phyloP scores from a whole-genome alignment of 73 alveolate species.

The Paramecium pentaurelia region DNA sequence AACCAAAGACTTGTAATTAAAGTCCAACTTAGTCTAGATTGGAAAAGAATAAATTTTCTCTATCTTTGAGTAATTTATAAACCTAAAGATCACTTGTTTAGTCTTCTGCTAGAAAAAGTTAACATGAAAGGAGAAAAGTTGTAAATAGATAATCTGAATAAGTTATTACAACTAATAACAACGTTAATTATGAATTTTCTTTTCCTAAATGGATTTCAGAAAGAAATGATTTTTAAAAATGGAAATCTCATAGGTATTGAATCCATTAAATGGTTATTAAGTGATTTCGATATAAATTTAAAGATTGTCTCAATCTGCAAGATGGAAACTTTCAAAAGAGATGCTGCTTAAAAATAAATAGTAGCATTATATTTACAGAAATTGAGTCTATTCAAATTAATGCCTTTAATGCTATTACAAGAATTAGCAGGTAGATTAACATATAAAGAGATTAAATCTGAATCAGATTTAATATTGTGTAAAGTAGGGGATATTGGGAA shows the following conservation, averaged over 20 bases:
- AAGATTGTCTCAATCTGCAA: constrained; percentile 54
- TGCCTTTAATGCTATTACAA: not conserved
- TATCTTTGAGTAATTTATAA: not conserved
- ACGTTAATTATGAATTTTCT: not conserved
- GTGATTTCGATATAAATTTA: constrained; percentile 25
- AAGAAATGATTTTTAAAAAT: constrained; percentile 14
- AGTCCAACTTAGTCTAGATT: not conserved
- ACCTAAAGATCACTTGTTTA: not conserved
- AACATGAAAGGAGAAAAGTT: not conserved
- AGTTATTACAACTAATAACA: not conserved
- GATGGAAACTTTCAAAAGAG: constrained; percentile 41
- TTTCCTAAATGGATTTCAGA: constrained; percentile 43
- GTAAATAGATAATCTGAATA: not conserved
- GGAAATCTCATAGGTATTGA: not conserved
- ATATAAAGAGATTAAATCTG: not conserved
- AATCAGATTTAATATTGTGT: not conserved
- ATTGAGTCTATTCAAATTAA: not conserved
- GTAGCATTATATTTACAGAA: not conserved
- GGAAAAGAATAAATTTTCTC: not conserved
- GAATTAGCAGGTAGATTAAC: constrained; percentile 29
- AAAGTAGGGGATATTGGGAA: not conserved
- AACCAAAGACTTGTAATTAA: not conserved
- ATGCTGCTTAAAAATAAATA: not conserved
- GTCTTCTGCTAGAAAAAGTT: not conserved
- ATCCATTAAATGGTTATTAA: not conserved